Conservation (phyloP, 352 stramenopile genomes). For the Phytophthora litchii region DNA sequence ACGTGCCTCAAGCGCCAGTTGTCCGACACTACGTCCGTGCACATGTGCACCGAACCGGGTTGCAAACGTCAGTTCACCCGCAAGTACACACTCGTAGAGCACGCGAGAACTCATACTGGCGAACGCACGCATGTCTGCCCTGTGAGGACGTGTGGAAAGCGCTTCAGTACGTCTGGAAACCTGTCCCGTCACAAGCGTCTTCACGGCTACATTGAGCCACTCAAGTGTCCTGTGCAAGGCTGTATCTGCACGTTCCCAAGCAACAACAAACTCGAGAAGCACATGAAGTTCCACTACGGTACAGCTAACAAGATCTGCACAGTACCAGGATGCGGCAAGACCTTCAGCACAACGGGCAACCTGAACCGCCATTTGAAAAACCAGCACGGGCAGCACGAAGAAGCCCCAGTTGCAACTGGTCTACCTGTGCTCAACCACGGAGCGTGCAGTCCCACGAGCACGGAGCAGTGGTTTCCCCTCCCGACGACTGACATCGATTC, state of each 20-base stretch:
- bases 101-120: slow-evolving; percentile 70
- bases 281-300: slow-evolving; percentile 44
- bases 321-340: slow-evolving; percentile 39
- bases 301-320: slow-evolving; percentile 39
- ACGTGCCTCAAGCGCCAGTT: slow-evolving; percentile 29
- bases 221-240: slow-evolving; percentile 23
- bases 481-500: slow-evolving; percentile 6
- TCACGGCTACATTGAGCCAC: slow-evolving; percentile 38
- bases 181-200: slow-evolving; percentile 47
- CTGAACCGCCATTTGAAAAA: slow-evolving; percentile 51
- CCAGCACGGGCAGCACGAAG: slow-evolving; percentile 32
- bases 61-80: slow-evolving; percentile 56
- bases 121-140: slow-evolving; percentile 42
- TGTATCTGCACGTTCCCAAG: slow-evolving; percentile 32
- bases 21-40: slow-evolving; percentile 8
- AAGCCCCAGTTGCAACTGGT: not conserved
- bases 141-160: slow-evolving; percentile 37
- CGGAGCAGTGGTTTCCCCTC: slow-evolving; percentile 32
- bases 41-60: slow-evolving; percentile 26
- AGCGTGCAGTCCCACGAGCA: slow-evolving; percentile 31
- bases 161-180: slow-evolving; percentile 53
- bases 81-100: slow-evolving; percentile 65
- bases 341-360: slow-evolving; percentile 51
- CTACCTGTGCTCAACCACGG: slow-evolving; percentile 3
- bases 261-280: slow-evolving; percentile 37